Base-by-base conservation (phyloP, 2,329 filamentous ascomycete species). In the Colletotrichum musicola region DNA sequence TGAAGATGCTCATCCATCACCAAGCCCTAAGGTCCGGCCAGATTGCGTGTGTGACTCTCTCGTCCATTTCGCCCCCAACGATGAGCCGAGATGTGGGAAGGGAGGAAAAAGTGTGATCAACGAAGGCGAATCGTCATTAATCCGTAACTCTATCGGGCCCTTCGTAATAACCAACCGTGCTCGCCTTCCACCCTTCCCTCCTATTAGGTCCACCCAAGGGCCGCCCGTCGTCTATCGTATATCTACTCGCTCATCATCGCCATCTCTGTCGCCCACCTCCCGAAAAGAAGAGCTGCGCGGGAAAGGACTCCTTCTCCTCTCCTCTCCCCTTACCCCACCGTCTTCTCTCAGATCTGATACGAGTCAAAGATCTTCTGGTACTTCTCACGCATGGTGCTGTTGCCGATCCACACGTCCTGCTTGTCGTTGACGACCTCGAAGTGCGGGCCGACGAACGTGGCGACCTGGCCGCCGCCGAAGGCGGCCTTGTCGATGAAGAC, bases 401-500 rank as follows among this genome's bases (percentile, higher is more conserved):
- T 70, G 0, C 75, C 75, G 2, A 71, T 50, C 75, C 75, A 77
- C 4, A 75, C 71, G 65, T 73, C 73, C n/a, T 61, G 66, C 0
- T 49, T 69, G 25, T 57, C 50, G 12, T 77, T 70, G 0, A 77
- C 71, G 2, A 72, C 73, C 58, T 76, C 75, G 3, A 77, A 57
- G 10, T 76, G 61, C 13, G 60, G 65, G 3, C 76, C 75, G 12
- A 75, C 61, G 13, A 71, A 76, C 0, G 72, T 75, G 0, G 76
- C 76, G 0, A 77, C 76, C 74, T 75, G 76, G 0, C 75, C 76
- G 4, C 60, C 63, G 2, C 73, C 73, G 44, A 73, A 71, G 20
- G 76, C 75, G 4, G 61, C 47, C 63, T 77, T 76, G 16, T 77
- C 76, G 13, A 77, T 76, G 6, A 77, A 77, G 4, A 71, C 62